Evolutionary conservation across 1,284 basidiomycete genomes (phyloP).

Genomic region (Chiua sp.): DNA sequence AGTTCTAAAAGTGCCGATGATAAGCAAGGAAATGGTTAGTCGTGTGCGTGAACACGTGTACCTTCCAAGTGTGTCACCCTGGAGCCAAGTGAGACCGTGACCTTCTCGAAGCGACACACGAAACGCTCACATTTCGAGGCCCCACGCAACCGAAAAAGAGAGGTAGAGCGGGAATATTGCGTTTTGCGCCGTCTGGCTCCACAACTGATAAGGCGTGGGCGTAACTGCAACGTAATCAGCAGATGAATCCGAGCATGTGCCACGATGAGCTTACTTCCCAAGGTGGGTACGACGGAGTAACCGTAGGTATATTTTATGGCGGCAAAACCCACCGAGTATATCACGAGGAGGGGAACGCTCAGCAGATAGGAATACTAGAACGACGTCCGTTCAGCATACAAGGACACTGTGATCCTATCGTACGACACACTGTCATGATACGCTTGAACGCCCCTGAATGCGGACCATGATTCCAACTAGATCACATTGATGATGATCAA

Average conservation of each 20-base stretch:
- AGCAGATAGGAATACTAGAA: conserved; percentile 75
- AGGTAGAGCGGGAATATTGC: conserved; percentile 69
- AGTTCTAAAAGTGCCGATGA: conserved; percentile 53
- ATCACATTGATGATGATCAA: not conserved
- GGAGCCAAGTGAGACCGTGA: not conserved
- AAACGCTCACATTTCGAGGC: conserved; percentile 67
- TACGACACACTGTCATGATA: conserved; percentile 70
- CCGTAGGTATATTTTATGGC: conserved; percentile 76
- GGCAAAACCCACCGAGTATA: conserved; percentile 66
- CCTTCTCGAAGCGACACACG: not conserved
- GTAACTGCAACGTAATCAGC: conserved; percentile 44
- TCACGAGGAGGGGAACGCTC: conserved; percentile 62
- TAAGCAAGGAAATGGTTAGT: not conserved
- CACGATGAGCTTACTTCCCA: conserved; percentile 54
- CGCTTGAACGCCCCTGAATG: conserved; percentile 77
- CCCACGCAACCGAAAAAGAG: conserved; percentile 67
- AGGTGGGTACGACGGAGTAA: conserved; percentile 47
- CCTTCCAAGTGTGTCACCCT: conserved; percentile 83
- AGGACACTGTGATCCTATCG: not conserved
- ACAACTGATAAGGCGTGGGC: conserved; percentile 64
- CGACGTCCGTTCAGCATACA: not conserved
- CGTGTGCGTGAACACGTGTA: conserved; percentile 27
- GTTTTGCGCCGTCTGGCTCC: conserved; percentile 50
- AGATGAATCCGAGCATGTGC: too few relatives aligned
- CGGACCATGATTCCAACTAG: conserved; percentile 69